Evolutionary conservation across 2,329 filamentous ascomycete species (phyloP).

Genomic region (Cladosporium halotolerans): DNA sequence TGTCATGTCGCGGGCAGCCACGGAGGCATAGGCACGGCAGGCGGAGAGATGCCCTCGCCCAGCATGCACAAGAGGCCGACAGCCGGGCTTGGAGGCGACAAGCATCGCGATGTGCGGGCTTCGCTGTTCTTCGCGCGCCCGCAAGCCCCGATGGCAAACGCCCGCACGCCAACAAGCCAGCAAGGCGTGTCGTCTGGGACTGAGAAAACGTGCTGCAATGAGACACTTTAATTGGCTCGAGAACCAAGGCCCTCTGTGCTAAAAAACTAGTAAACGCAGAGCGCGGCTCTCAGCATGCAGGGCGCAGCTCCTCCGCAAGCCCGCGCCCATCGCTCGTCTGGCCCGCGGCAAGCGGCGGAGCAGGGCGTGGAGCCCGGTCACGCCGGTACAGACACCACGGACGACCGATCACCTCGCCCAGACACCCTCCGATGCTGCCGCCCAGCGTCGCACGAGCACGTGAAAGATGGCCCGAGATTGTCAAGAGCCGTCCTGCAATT

Average conservation of each 20-base stretch:
- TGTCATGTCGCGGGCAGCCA: neutral
- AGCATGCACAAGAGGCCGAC: neutral
- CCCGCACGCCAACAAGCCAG: neutral
- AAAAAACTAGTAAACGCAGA: too few species aligned
- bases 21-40: neutral
- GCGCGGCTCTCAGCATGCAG: neutral
- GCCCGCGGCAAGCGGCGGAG: neutral
- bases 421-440: too few species aligned
- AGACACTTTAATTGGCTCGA: too few species aligned
- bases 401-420: too few species aligned
- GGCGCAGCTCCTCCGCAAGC: conserved; percentile 4
- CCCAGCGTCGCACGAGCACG: too few species aligned
- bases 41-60: neutral
- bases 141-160: neutral
- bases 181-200: neutral
- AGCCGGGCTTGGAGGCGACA: neutral
- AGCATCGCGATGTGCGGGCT: neutral
- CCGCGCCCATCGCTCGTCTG: neutral
- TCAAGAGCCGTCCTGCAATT: too few species aligned
- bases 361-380: neutral
- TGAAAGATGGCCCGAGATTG: too few species aligned
- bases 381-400: too few species aligned
- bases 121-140: neutral
- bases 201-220: too few species aligned
- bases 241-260: too few species aligned